These are phyloP conservation scores for Pythium phragmiticola DNA, from an alignment of 352 stramenopile species.

Conservation along the genomic window DNA sequence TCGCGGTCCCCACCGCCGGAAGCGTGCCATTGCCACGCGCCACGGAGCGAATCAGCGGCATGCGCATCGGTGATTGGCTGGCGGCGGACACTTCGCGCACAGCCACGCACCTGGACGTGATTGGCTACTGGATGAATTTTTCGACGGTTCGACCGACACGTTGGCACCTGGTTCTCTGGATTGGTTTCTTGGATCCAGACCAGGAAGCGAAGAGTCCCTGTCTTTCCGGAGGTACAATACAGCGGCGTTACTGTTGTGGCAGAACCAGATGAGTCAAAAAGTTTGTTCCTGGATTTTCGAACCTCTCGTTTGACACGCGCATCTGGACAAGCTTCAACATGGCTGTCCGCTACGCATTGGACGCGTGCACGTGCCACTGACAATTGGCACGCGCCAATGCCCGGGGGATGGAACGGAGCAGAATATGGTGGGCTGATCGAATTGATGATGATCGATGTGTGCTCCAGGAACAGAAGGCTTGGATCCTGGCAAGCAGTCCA, in stretches of 20 bases:
- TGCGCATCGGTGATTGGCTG: slow-evolving; percentile 7
- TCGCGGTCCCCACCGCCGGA: slow-evolving; percentile 19
- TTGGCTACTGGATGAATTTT: slow-evolving; percentile 17
- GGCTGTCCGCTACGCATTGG: not conserved
- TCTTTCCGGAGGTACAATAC: slow-evolving; percentile 6
- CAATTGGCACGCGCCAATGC: not conserved
- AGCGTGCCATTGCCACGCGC: slow-evolving; percentile 15
- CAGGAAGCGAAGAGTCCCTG: not conserved
- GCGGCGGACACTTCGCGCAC: not conserved
- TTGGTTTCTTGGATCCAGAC: not conserved
- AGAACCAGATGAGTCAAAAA: not conserved
- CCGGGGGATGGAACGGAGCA: too few relatives aligned
- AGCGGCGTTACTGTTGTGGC: not conserved
- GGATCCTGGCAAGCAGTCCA: too few relatives aligned
- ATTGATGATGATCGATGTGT: too few relatives aligned
- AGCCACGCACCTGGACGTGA: slow-evolving; percentile 8
- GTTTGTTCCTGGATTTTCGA: slow-evolving; percentile 4
- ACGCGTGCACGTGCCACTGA: slow-evolving; percentile 5
- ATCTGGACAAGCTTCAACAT: slow-evolving; percentile 12
- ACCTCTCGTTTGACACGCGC: not conserved
- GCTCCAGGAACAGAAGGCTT: too few relatives aligned
- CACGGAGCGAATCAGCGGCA: slow-evolving; percentile 8
- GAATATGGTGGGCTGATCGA: too few relatives aligned
- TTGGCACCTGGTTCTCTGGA: not conserved
- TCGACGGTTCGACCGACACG: not conserved